These are phyloP conservation scores for Colletotrichum sojae DNA, from an alignment of 2,329 filamentous ascomycete species.

Conservation along the genomic window DNA sequence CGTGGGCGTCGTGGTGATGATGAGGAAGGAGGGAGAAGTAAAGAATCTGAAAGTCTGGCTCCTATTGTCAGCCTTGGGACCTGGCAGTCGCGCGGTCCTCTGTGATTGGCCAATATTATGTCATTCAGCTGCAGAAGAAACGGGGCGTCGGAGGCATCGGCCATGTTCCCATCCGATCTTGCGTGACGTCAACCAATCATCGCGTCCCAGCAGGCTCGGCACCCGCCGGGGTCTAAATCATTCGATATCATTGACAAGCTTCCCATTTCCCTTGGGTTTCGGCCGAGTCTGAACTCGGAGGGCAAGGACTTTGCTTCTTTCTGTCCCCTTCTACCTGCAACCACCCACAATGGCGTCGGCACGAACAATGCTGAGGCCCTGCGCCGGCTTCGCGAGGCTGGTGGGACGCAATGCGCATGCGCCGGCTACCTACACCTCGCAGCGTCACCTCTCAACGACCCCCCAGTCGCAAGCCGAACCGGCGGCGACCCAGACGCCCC, in stretches of 20 bases:
- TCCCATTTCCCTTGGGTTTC: conserved; percentile 8
- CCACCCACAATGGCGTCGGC: conserved; percentile 31
- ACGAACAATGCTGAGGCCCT: conserved; percentile 22
- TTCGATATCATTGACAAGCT: conserved; percentile 40
- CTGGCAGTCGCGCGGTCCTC: conserved; percentile 15
- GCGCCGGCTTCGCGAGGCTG: conserved; percentile 13
- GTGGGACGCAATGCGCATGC: conserved; percentile 6
- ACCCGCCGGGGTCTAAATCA: conserved; percentile 27
- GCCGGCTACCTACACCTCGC: conserved; percentile 11
- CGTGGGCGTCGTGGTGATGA: conserved; percentile 10
- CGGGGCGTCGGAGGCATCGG: conserved; percentile 27
- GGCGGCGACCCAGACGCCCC: neutral
- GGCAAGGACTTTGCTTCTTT: neutral
- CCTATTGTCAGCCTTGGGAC: conserved; percentile 36
- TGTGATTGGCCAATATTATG: conserved; percentile 41
- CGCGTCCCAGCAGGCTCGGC: neutral
- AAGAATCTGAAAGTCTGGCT: conserved; percentile 31
- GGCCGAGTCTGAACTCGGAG: conserved; percentile 21
- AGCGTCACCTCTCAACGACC: conserved; percentile 31
- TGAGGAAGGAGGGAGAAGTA: conserved; percentile 3
- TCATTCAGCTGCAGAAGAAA: conserved; percentile 36
- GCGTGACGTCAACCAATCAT: conserved; percentile 35
- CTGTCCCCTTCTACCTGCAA: neutral
- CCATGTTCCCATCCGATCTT: conserved; percentile 28
- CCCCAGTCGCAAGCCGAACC: conserved; percentile 30